These are phyloP conservation scores for Phaeosphaeriaceae sp. DNA, from an alignment of 2,329 filamentous ascomycete species.

Conservation along the genomic window DNA sequence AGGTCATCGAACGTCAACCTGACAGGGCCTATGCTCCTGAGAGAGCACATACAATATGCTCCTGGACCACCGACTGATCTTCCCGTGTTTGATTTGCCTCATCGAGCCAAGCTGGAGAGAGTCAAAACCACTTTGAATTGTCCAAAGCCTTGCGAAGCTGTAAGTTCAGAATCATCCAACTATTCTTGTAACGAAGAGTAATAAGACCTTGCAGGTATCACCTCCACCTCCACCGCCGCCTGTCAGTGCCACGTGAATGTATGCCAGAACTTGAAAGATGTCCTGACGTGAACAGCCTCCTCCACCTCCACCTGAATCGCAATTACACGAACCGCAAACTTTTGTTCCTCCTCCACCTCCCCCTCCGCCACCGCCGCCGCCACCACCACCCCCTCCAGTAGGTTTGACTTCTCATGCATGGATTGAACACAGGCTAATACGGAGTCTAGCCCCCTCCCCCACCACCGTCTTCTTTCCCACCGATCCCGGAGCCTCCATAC, in stretches of 20 bases:
- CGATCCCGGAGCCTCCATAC: slow-evolving; percentile 2
- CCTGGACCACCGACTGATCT: not conserved
- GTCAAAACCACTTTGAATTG: not conserved
- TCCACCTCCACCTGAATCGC: slow-evolving; percentile 3
- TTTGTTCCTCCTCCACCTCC: slow-evolving; percentile 20
- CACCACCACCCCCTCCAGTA: slow-evolving; percentile 20
- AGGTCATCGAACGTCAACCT: not conserved
- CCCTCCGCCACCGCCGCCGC: slow-evolving; percentile 19
- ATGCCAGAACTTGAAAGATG: not conserved
- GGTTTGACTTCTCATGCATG: not conserved
- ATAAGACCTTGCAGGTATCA: too few species aligned
- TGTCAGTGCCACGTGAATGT: too few species aligned
- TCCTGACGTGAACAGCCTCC: not conserved
- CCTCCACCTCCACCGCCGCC: too few species aligned
- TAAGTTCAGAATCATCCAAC: too few species aligned
- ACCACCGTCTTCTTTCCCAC: slow-evolving; percentile 2
- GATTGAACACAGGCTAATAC: not conserved
- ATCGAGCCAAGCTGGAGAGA: not conserved
- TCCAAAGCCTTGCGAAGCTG: not conserved
- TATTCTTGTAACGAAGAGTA: too few species aligned
- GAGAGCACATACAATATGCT: not conserved
- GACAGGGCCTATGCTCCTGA: not conserved
- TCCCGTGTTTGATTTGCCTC: not conserved
- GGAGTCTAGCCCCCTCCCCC: slow-evolving; percentile 14
- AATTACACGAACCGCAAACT: slow-evolving; percentile 6